Base-by-base conservation (phyloP, 75 land plant genomes). In the Sequoiadendron giganteum region DNA sequence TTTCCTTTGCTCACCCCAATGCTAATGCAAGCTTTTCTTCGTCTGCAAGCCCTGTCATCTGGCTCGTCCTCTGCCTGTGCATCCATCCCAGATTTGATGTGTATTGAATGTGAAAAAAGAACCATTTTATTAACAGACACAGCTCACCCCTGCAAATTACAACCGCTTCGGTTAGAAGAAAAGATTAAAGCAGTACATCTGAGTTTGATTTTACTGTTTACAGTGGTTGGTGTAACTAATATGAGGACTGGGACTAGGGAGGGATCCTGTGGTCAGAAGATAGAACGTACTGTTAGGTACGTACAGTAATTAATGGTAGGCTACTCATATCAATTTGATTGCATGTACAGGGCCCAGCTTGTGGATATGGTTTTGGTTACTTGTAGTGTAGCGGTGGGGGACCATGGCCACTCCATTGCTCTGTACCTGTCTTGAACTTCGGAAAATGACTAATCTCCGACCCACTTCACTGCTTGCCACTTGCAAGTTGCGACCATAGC, bases 291-390 rank as follows among this genome's bases (percentile, higher is more conserved):
- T 79, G 82, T 32, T 19, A 14, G 10, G 28, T 78, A 36, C 42
- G 80, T 40, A 79, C 78, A 36, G 78, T n/a, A n/a, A n/a, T n/a
- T 32, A 32, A 34, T 36, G 82, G 19, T 28, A 21, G 21, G 1
- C 19, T 42, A 79, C 82, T 79, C 82, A 79, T 79, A 42, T 39
- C 82, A 79, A 45, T 79, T 79, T 79, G 82, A 79, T 79, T 79
- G 45, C 82, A 39, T 21, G 45, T 79, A 18, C 82, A 39, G 45
- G 40, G 43, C 82, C 40, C 43, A 21, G 38, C 11, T 75, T 32
- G 78, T 32, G 78, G 38, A 75, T 75, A 75, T 36, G 78, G 78
- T 52, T 11, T 52, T 21, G 28, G 70, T 25, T 65, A 79, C 43
- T 21, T 79, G 43, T 40, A 18, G 43, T 6, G 78, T 75, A 36